These are phyloP conservation scores for Xylariaceae sp. DNA, from an alignment of 2,329 filamentous ascomycete species.

Conservation along the genomic window DNA sequence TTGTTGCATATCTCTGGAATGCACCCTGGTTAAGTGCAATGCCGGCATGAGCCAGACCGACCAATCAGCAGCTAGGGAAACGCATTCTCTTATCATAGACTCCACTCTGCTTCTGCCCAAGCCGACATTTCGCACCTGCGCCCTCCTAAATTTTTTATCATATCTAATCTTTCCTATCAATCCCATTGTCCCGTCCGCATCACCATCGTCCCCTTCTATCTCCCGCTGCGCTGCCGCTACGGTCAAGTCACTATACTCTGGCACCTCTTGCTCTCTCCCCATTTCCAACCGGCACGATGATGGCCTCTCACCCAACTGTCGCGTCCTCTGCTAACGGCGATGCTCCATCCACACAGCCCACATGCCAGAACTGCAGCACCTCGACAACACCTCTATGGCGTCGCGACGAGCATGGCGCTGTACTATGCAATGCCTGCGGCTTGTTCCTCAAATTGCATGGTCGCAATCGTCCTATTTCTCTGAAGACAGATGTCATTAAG, in stretches of 20 bases:
- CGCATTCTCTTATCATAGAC: slow-evolving; percentile 9
- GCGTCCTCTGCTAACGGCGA: slow-evolving; percentile 48
- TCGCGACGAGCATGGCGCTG: slow-evolving; percentile 89
- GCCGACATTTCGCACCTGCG: slow-evolving; percentile 8
- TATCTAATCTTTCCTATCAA: slow-evolving; percentile 21
- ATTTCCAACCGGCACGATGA: slow-evolving; percentile 22
- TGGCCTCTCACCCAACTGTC: slow-evolving; percentile 33
- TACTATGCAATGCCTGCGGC: slow-evolving; percentile 97
- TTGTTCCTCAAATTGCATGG: slow-evolving; percentile 97
- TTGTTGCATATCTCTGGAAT: background rate
- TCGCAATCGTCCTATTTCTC: slow-evolving; percentile 84
- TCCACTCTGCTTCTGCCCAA: slow-evolving; percentile 1
- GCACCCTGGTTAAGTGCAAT: background rate
- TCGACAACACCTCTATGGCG: slow-evolving; percentile 97
- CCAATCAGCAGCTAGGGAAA: background rate
- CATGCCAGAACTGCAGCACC: slow-evolving; percentile 93
- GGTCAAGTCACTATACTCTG: background rate
- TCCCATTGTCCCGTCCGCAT: slow-evolving; percentile 9
- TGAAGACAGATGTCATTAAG: slow-evolving; percentile 99
- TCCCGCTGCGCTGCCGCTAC: background rate
- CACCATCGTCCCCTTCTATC: background rate
- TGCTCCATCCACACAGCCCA: slow-evolving; percentile 72
- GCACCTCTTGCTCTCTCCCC: slow-evolving; percentile 6
- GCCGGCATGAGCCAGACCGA: background rate
- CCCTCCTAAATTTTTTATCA: slow-evolving; percentile 20